phyloP scores from a whole-genome alignment of 352 stramenopile genomes.

The Pythium phragmitis region DNA sequence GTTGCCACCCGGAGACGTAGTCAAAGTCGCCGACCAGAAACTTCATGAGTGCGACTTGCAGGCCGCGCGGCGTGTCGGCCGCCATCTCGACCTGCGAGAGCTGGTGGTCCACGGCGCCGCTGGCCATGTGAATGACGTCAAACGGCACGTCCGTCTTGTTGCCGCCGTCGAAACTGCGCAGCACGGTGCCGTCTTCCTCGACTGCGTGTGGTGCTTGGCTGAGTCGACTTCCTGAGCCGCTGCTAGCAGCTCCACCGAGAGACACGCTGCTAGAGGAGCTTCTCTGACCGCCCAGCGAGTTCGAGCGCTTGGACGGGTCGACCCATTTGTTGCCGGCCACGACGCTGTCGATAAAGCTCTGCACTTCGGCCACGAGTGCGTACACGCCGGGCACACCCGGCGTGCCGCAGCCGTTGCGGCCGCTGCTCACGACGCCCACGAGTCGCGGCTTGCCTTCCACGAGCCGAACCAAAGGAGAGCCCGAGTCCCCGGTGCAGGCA shows the following conservation, averaged over 20 bases:
- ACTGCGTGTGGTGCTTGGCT: not conserved
- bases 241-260: not conserved
- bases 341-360: slow-evolving; percentile 33
- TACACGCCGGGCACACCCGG: slow-evolving; percentile 37
- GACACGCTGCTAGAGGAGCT: too few species aligned
- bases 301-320: slow-evolving; percentile 9
- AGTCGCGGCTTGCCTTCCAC: slow-evolving; percentile 25
- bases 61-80: slow-evolving; percentile 23
- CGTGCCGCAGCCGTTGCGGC: slow-evolving; percentile 37
- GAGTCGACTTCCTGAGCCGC: not conserved
- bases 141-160: slow-evolving; percentile 28
- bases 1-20: slow-evolving; percentile 22
- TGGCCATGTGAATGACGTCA: slow-evolving; percentile 36
- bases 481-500: slow-evolving; percentile 44
- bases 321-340: slow-evolving; percentile 33
- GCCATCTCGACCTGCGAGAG: slow-evolving; percentile 36
- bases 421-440: slow-evolving; percentile 43
- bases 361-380: slow-evolving; percentile 26
- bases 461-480: slow-evolving; percentile 32
- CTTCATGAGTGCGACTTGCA: slow-evolving; percentile 27
- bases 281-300: too few species aligned
- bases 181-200: not conserved
- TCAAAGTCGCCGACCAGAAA: slow-evolving; percentile 32
- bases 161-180: slow-evolving; percentile 2
- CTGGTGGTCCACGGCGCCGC: slow-evolving; percentile 24